Base-by-base conservation (phyloP, 2,329 filamentous ascomycete species). In the Calonectria montana region DNA sequence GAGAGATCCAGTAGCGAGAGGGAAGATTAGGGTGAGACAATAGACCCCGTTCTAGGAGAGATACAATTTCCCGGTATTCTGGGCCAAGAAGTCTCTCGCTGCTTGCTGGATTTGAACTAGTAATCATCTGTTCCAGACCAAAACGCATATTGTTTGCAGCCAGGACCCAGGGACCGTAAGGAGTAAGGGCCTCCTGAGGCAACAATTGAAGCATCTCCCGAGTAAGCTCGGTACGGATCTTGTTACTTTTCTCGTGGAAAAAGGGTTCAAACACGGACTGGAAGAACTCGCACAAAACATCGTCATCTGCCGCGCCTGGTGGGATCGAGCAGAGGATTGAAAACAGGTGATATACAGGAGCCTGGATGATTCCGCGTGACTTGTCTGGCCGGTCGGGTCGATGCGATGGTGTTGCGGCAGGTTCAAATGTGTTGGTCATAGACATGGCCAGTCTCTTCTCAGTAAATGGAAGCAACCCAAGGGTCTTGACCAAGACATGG, bases 51-150 rank as follows among this genome's bases (percentile, higher is more conserved):
- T 92, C 88, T 3, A 97, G 86, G 39, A 97, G 88, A 21, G 89
- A 91, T 18, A 92, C 87, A 27, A 93, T 84, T 64, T 93, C 90
- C 10, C 93, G 91, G 74, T 94, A 95, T 68, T 94, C 92, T 13
- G 91, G 90, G 16, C 93, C 90, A 66, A 92, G 81, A 41, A 90
- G 85, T 70, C 87, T 82, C 10, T 87, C 85, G 27, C 73, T 78
- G 29, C 75, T 76, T 1, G 74, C 39, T 9, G 72, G 67, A n/a
- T 70, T 73, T 16, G 76, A 71, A 76, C 78, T 80, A n/a, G 74
- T 66, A 13, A 69, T 43, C 7, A 74, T 72, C 25, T 73, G 83
- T 15, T 87, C 83, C 35, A 91, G 75, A 65, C 84, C 84, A 4
- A 81, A 77, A 12, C 82, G 82, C 21, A 90, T 80, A 31, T 85